Evolutionary conservation across 371 early-diverging fungal genomes (phyloP), one percentile per base, ranked within the genome.

Genomic region (Coemansia sp.): DNA sequence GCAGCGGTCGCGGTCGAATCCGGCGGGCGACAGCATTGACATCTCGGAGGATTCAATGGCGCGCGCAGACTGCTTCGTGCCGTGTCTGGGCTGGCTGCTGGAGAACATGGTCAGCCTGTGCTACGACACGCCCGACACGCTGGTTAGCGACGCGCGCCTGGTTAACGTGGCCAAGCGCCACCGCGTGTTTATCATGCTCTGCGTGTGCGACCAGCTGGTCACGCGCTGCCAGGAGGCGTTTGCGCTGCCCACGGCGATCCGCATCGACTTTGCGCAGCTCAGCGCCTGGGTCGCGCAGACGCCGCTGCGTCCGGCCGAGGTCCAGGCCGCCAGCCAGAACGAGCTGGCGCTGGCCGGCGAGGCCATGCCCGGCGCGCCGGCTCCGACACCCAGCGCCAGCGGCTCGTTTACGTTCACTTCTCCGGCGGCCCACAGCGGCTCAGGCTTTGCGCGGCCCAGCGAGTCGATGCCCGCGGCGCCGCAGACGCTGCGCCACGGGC

Each of bases 151-250:
- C 51, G 58, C 66, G 35, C 77, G 68, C 12, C 68, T 88, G 64
- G 78, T 90, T 41, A 86, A 90, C 62, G 82, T 89, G 60, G 89
- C 87, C 69, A 91, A 91, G 68, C 80, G 89, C 35, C 84, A 84
- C 9, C 86, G 85, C 40, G 66, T 90, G 6, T 82, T 81, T 57
- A 82, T 86, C 31, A 82, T 91, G 45, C 67, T 90, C 26, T 82
- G 84, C 49, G 76, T 87, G 41, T 83, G 80, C 59, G 68, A 80
- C 42, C 71, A 68, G 66, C 77, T 80, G 10, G 66, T 58, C 14
- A 55, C 57, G 3, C 71, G 68, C 26, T 78, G 78, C 65, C 72
- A 78, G 45, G 72, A 78, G 56, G 66, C 71, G 5, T 59, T 67
- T 43, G 66, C 72, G 30, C 65, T 80, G 62, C 80, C 77, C 4